Evolutionary conservation across 2,329 filamentous ascomycete species (phyloP).

Genomic region (Thermothelomyces thermophilus): DNA sequence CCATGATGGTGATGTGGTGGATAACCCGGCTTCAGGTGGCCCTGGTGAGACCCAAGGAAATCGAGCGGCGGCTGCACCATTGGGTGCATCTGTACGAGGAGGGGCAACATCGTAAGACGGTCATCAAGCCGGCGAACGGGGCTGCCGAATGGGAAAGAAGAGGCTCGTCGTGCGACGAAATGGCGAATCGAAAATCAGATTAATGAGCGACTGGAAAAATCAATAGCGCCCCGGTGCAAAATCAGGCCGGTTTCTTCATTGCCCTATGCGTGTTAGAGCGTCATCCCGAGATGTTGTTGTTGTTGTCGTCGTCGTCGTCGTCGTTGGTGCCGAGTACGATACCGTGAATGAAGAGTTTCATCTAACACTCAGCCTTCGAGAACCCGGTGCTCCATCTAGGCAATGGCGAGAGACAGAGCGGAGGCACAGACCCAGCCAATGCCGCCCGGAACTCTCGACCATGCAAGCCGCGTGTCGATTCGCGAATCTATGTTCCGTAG

Average conservation of each 20-base stretch:
- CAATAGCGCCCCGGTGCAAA: neutral
- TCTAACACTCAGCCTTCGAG: slow-evolving; percentile 16
- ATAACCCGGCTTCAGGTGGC: slow-evolving; percentile 28
- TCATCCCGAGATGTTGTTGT: slow-evolving; percentile 4
- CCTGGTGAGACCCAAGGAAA: slow-evolving; percentile 34
- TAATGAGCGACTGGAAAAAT: slow-evolving; percentile 13
- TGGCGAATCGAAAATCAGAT: slow-evolving; percentile 5
- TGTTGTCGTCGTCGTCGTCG: neutral
- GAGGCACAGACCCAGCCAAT: slow-evolving; percentile 15
- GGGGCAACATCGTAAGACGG: slow-evolving; percentile 39
- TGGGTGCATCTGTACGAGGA: slow-evolving; percentile 45
- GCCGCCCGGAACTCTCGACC: slow-evolving; percentile 11
- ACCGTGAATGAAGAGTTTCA: neutral
- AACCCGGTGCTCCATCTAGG: slow-evolving; percentile 14
- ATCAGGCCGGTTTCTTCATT: slow-evolving; percentile 13
- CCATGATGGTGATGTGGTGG: slow-evolving; percentile 25
- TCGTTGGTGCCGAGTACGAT: neutral
- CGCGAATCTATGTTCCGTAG: slow-evolving; percentile 1
- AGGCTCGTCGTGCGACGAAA: neutral
- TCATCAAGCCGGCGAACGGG: slow-evolving; percentile 12
- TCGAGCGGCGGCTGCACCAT: slow-evolving; percentile 40
- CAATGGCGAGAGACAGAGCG: slow-evolving; percentile 11
- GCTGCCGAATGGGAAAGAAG: neutral
- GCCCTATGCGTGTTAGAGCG: slow-evolving; percentile 6
- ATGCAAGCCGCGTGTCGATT: slow-evolving; percentile 13